Evolutionary conservation across 345 rosid species (phyloP).

Genomic region (Carallia brachiata): DNA sequence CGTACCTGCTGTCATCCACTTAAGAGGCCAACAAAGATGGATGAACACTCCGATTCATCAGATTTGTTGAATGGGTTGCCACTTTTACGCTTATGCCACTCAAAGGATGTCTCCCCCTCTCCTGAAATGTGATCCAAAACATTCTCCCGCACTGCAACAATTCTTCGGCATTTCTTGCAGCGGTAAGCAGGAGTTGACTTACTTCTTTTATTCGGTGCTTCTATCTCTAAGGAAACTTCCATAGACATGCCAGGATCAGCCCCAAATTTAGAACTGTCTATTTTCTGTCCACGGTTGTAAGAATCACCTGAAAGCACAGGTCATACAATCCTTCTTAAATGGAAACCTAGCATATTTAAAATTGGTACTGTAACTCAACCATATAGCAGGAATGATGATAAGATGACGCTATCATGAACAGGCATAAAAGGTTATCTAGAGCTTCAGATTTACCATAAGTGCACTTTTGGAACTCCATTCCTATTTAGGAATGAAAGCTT

Average conservation of each 20-base stretch:
- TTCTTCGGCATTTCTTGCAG: conserved; percentile 79
- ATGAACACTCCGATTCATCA: conserved; percentile 54
- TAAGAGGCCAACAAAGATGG: conserved; percentile 71
- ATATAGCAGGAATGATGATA: not conserved
- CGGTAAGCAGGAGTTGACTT: conserved; percentile 39
- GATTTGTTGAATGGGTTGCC: conserved; percentile 54
- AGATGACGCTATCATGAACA: not conserved
- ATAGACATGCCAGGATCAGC: conserved; percentile 59
- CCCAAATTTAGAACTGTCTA: conserved; percentile 67
- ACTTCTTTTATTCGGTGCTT: conserved; percentile 29
- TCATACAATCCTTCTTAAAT: conserved; percentile 1
- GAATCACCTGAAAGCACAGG: conserved; percentile 46
- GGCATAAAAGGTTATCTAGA: not conserved
- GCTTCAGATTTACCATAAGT: not conserved
- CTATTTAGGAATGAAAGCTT: not conserved
- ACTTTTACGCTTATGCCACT: conserved; percentile 60
- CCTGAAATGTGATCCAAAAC: conserved; percentile 68
- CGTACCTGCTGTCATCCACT: conserved; percentile 78
- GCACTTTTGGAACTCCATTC: not conserved
- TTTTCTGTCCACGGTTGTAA: conserved; percentile 67
- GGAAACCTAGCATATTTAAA: no score
- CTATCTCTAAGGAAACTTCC: conserved; percentile 32
- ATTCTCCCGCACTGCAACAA: conserved; percentile 67
- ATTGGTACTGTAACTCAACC: no score
- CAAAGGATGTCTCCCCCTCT: conserved; percentile 69